phyloP scores from a whole-genome alignment of 345 rosid species.

The Eucalyptus microcorys region DNA sequence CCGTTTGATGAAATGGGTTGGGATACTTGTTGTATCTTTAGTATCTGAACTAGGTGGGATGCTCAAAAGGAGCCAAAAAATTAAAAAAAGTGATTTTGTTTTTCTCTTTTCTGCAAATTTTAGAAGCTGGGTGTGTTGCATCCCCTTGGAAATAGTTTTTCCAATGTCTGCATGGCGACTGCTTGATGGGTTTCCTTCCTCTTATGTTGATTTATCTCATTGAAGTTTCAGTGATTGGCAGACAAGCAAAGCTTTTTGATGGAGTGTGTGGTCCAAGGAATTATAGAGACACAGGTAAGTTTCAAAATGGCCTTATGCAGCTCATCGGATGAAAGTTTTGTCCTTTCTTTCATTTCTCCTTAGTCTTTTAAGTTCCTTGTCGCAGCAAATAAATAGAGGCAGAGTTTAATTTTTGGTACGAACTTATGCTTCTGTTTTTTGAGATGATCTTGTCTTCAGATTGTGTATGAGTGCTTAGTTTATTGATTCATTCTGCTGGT shows the following conservation, averaged over 20 bases:
- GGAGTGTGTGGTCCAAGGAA: constrained; percentile 80
- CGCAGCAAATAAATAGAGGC: background rate
- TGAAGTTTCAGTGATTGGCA: background rate
- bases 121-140: background rate
- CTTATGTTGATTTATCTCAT: background rate
- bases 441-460: background rate
- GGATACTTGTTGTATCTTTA: background rate
- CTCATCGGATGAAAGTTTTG: background rate
- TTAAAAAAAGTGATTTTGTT: background rate
- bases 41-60: background rate
- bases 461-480: background rate
- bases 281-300: constrained; percentile 58
- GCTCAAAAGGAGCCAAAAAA: background rate
- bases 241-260: constrained; percentile 1
- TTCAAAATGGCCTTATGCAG: background rate
- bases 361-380: background rate
- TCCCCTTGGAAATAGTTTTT: background rate
- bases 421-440: background rate
- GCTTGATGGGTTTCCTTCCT: background rate
- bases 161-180: background rate
- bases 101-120: background rate
- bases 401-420: background rate
- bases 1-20: background rate
- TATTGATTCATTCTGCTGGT: background rate
- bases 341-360: background rate